Percentiles rank a stretch among this genome's conserved stretches.
Conservation (phyloP, 1,139 yeast genomes). For the Yamadazyma trypodendri region DNA sequence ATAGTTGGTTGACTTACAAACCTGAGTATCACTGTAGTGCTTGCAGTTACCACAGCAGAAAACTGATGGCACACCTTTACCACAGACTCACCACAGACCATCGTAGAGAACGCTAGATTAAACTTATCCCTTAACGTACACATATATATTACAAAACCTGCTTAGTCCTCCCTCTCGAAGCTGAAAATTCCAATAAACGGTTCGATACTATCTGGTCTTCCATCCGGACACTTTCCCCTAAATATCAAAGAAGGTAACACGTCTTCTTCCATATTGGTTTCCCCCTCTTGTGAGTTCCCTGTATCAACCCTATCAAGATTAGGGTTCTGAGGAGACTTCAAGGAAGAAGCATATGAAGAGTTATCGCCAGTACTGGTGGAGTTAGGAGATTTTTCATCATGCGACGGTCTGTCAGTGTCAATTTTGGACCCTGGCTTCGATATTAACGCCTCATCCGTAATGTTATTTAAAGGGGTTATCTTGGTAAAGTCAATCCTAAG, state of each 20-base stretch:
- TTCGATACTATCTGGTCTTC: constrained; percentile 51
- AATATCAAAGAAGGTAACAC: constrained; percentile 49
- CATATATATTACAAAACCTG: neutral
- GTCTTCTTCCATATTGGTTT: constrained; percentile 21
- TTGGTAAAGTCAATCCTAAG: constrained; percentile 55
- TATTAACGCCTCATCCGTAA: constrained; percentile 12
- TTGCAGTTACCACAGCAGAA: too few species aligned
- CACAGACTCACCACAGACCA: too few species aligned
- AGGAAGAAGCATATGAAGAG: constrained; percentile 16
- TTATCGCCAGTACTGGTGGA: constrained; percentile 16
- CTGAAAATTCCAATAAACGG: constrained; percentile 59
- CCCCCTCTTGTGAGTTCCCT: constrained; percentile 13
- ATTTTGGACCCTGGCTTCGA: constrained; percentile 3
- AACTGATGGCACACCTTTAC: too few species aligned
- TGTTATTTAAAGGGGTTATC: constrained; percentile 30
- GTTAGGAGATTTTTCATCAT: constrained; percentile 14
- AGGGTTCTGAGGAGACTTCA: constrained; percentile 14
- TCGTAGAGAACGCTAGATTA: neutral
- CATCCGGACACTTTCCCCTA: constrained; percentile 54
- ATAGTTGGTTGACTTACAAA: too few species aligned
- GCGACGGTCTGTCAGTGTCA: constrained; percentile 3
- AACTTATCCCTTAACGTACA: neutral
- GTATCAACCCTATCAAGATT: constrained; percentile 12
- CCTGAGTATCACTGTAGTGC: too few species aligned
- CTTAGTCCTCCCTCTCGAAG: constrained; percentile 43